Evolutionary conservation across 345 rosid species (phyloP).

Genomic region (Linum trigynum): DNA sequence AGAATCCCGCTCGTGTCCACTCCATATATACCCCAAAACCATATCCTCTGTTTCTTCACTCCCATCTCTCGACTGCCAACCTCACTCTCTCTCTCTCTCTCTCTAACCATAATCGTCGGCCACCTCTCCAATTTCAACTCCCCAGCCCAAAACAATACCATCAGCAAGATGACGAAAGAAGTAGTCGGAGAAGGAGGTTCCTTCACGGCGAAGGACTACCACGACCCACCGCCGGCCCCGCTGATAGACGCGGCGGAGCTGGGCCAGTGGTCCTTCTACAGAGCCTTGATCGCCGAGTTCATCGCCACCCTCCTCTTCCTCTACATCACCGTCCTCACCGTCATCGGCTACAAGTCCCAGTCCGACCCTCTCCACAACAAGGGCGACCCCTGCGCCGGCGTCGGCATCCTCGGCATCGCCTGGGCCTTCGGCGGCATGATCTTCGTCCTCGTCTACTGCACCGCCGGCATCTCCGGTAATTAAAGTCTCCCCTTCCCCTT

Average conservation of each 20-base stretch:
- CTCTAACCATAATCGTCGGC: too few species aligned
- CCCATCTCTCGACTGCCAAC: neutral
- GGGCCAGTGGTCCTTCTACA: constrained; percentile 65
- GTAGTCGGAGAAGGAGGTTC: constrained; percentile 35
- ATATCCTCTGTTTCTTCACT: too few species aligned
- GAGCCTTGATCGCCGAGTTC: constrained; percentile 80
- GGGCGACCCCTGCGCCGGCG: constrained; percentile 46
- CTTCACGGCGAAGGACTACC: constrained; percentile 54
- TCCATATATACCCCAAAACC: constrained; percentile 24
- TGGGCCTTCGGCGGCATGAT: constrained; percentile 94
- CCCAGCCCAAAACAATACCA: neutral
- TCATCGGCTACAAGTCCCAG: constrained; percentile 63
- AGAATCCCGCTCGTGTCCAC: neutral
- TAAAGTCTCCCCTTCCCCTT: neutral
- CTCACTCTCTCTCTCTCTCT: neutral
- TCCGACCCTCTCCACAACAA: constrained; percentile 14
- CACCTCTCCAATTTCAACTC: too few species aligned
- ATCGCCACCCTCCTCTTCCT: constrained; percentile 76
- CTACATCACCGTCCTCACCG: constrained; percentile 58
- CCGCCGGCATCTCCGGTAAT: constrained; percentile 75
- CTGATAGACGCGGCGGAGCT: constrained; percentile 50
- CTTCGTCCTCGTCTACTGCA: constrained; percentile 74
- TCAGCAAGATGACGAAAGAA: constrained; percentile 31
- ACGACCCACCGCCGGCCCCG: constrained; percentile 71
- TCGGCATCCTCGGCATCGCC: constrained; percentile 73